Evolutionary conservation across 2,329 filamentous ascomycete species (phyloP), one percentile per base, ranked within the genome.

Genomic region (Arthrinium phaeospermum): DNA sequence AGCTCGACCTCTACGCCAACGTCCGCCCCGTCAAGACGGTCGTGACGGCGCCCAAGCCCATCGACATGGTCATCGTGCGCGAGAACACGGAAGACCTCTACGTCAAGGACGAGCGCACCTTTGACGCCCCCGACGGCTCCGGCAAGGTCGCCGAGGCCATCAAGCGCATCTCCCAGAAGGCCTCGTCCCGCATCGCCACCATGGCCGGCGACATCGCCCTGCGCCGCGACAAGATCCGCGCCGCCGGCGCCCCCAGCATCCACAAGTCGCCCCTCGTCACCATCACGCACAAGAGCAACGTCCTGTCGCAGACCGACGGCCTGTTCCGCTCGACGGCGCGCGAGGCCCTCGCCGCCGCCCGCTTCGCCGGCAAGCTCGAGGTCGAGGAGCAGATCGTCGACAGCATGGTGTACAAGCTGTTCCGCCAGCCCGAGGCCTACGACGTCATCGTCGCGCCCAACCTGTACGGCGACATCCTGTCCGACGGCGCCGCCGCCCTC

Each of bases 71-170:
- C 80, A 99, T 98, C 79, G 96, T 98, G 71, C 94, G 96, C 76
- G 96, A 99, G 85, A 99, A 99, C 87, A 99, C 96, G 45, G 96
- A 99, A 86, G 96, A 99, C 82, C 89, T 99, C 53, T 98, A 98
- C 84, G 96, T 99, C 78, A 98, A 98, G 87, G 93, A 98, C 83
- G 96, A 99, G 87, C 92, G 88, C 82, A 98, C 95, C 30, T 92
- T 90, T 81, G 90, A 94, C 71, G 91, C 89, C 45, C 87, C 92
- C 47, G 89, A 94, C 73, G 88, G 87, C 71, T 83, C 86, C 71
- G 92, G 92, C 83, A 95, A 94, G 86, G 93, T 98, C 72, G 96
- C 96, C 75, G 96, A 98, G 86, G 96, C 96, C 67, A 96, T 98
- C 86, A 99, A 99, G 90, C 93, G 96, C 79, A 99, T 99, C 80